Evolutionary conservation across 257 asterid species (phyloP), one percentile per base, ranked within the genome.

Genomic region (Linderniella brevidens): DNA sequence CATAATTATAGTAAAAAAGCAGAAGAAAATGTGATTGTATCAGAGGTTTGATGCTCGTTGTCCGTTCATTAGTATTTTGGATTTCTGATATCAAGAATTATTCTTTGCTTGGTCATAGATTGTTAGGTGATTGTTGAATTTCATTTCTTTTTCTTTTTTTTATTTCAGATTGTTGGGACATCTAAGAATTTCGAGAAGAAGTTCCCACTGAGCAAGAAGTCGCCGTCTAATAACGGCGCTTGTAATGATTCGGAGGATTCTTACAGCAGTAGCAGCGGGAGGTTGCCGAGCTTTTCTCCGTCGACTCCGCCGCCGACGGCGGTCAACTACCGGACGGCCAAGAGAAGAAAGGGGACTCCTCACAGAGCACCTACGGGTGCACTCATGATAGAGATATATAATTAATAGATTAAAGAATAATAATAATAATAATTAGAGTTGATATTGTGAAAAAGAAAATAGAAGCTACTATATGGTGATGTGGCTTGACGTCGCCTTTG

Each of bases 301-400:
- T 77, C 87, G 44, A 77, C 87, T 4, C 87, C 87, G 7, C 82
- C 87, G 9, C 75, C 71, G 13, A 66, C 73, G 13, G 59, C 77
- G 0, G 67, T 62, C 16, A 63, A 46, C 56, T 65, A 49, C 70
- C 64, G 87, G 49, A 61, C 71, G 3, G 73, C 69, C 56, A 77
- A 77, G 46, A 50, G 86, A 29, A 73, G 86, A 51, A 77, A 77
- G 82, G 86, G 86, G 8, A 77, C 73, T 58, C 86, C 86, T 35
- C 86, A 70, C 64, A 64, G 86, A 64, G 72, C 86, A 68, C 86
- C 86, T 11, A 68, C 58, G 57, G 86, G 82, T 58, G 79, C 73
- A 56, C 50, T 70, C 20, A 52, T 63, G 20, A 57, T 61, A 20
- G 77, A 64, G 35, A 40, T 57, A 48, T 57, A 14, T 25, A 25